A percentile compares a stretch with the other conserved stretches of the same genome.
Conservation (phyloP, 257 asterid species). For the Solanum okadae region DNA sequence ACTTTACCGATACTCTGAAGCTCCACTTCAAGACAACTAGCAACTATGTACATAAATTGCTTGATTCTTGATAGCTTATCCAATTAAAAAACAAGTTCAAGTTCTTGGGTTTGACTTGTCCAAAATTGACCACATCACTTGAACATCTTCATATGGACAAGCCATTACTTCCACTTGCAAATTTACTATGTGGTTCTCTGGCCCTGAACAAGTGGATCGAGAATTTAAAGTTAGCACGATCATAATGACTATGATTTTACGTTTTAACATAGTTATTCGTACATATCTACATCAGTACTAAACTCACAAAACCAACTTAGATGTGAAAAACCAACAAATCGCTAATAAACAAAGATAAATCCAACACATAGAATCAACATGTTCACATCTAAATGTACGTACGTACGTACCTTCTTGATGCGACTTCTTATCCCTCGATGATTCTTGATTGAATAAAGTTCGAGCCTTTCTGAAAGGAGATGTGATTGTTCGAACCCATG, state of each 20-base stretch:
- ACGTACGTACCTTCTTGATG: constrained; percentile 10
- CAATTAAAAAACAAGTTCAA: constrained; percentile 11
- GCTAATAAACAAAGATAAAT: background rate
- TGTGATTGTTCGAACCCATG: constrained; percentile 17
- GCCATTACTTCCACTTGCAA: constrained; percentile 83
- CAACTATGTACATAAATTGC: background rate
- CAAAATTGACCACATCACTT: constrained; percentile 83
- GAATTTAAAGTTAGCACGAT: background rate
- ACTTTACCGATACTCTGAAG: background rate
- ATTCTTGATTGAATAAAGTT: constrained; percentile 25
- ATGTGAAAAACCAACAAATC: background rate
- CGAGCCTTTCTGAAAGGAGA: constrained; percentile 30
- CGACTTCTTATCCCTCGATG: constrained; percentile 8
- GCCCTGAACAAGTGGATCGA: background rate
- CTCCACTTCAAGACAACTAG: background rate
- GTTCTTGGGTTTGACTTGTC: constrained; percentile 53
- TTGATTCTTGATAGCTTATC: background rate
- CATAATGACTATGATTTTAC: background rate
- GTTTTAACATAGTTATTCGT: background rate
- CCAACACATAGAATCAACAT: background rate
- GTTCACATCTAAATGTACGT: background rate
- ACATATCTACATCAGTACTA: no score
- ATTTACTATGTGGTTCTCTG: constrained; percentile 35
- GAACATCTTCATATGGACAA: constrained; percentile 75
- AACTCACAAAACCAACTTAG: background rate